These are phyloP conservation scores for Kuraishia cidri DNA, from an alignment of 805 yeast species.

Conservation along the genomic window DNA sequence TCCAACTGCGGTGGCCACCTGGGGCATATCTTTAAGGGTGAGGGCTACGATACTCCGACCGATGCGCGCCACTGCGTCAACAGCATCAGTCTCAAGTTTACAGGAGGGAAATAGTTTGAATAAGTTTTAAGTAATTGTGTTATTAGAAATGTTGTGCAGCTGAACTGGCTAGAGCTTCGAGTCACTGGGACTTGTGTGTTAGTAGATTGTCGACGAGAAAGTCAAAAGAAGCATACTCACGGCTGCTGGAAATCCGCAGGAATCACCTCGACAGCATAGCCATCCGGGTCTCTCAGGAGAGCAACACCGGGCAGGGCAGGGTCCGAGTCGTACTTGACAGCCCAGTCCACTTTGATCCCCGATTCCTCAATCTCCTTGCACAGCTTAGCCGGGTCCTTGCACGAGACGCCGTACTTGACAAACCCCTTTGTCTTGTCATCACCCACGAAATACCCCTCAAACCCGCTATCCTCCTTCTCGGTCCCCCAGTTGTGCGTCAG, in stretches of 20 bases:
- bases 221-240: background rate
- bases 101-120: background rate
- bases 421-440: constrained; percentile 75
- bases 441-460: constrained; percentile 74
- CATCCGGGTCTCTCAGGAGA: constrained; percentile 82
- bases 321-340: too few relatives aligned
- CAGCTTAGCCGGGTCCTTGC: constrained; percentile 49
- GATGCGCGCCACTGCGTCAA: constrained; percentile 95
- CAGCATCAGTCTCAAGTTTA: constrained; percentile 68
- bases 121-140: background rate
- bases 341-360: too few relatives aligned
- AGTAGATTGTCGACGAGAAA: background rate
- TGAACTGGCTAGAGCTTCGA: background rate
- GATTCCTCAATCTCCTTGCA: too few relatives aligned
- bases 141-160: background rate
- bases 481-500: constrained; percentile 96
- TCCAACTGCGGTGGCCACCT: constrained; percentile 85
- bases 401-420: constrained; percentile 76
- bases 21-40: constrained; percentile 93
- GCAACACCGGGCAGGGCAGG: too few relatives aligned
- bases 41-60: constrained; percentile 81
- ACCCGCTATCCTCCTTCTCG: constrained; percentile 57
- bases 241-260: too few relatives aligned
- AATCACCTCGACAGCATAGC: constrained; percentile 34
- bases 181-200: too few relatives aligned